Base-by-base conservation (phyloP, 1,284 basidiomycete species). In the Meripilus lineatus region DNA sequence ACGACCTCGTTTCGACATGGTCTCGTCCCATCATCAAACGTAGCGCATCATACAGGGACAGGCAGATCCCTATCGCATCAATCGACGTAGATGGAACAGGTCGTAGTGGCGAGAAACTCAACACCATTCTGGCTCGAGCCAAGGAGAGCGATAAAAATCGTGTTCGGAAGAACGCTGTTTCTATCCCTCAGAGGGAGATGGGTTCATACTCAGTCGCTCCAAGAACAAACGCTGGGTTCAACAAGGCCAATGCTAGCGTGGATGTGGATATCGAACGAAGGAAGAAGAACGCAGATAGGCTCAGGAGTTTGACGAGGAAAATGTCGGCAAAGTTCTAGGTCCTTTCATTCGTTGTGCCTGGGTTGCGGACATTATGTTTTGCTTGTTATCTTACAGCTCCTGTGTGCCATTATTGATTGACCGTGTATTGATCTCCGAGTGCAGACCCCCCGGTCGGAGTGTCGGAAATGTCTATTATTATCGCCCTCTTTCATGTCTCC, bases 21-120 rank as follows among this genome's bases (percentile, higher is more conserved):
- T 91, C 90, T 20, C 77, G 93, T n/a, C 93, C 93, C 0, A 95
- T 96, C 66, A 86, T 96, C 68, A 92, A 93, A 59, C 84, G 91
- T 33, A 87, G 85, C 11, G 87, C 91, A 3, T 87, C 86, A 23
- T 92, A 88, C 65, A 75, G 90, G 26, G 88, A 91, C 61, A 73
- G 82, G 14, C 69, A 81, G 32, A 72, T 89, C 36, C 85, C 81
- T 13, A 68, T 71, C 1, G 77, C 74, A 3, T 54, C 58, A 10
- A 52, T 55, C 22, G 64, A 62, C 40, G 62, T 63, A 3, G 64
- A 58, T 35, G 72, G 70, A 11, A 68, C 61, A 20, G 63, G 55
- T 5, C 69, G 67, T 33, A 67, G 63, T 25, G 64, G 55, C 22
- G 82, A 85, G 57, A 73, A 75, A 51, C 68, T 88, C 46, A 81